Base-by-base conservation (phyloP, 2,329 filamentous ascomycete species). In the Paecilomyces sp. region DNA sequence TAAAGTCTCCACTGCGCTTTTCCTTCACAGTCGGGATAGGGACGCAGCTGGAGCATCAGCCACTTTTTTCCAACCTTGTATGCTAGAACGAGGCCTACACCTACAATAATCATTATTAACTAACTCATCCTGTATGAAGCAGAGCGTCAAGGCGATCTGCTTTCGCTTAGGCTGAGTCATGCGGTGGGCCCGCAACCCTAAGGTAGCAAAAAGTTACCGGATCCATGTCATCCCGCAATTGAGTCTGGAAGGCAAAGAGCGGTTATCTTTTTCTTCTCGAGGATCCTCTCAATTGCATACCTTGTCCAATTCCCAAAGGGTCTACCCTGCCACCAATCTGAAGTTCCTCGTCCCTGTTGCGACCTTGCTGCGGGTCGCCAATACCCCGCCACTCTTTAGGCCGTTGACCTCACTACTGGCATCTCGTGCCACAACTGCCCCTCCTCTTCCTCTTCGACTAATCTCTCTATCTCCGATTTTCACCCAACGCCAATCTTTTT, bases 311-410 rank as follows among this genome's bases (percentile, higher is more conserved):
- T 47, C 41, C n/a, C 41, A 5, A 18, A 47, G 41, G 41, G 28
- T 54, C 30, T n/a, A 13, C 31, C 25, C 31, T 47, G 30, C 34
- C 34, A 50, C 56, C 61, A 63, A 57, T 36, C 57, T 64, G 64
- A 62, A 57, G 59, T 24, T 54, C 13, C 47, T 60, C 52, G 18
- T 55, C 53, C 34, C 58, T 33, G 55, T 60, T 56, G 24, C 54
- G 53, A 54, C 56, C 54, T 56, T 65, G 47, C 60, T 65, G 62
- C 63, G 63, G 65, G 62, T 62, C 47, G 60, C 63, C 55, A 51
- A 41, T 61, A 63, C 62, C 66, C 63, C 61, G 55, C 24, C 28
- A 30, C 47, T 25, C 36, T 54, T 25, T 58, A 50, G 13, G 36
- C 33, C 55, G 4, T 15, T 30, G 24, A 41, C 50, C 7, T 24